These are phyloP conservation scores for Pholiota microspora DNA, from an alignment of 768 basidiomycete species.

Conservation along the genomic window DNA sequence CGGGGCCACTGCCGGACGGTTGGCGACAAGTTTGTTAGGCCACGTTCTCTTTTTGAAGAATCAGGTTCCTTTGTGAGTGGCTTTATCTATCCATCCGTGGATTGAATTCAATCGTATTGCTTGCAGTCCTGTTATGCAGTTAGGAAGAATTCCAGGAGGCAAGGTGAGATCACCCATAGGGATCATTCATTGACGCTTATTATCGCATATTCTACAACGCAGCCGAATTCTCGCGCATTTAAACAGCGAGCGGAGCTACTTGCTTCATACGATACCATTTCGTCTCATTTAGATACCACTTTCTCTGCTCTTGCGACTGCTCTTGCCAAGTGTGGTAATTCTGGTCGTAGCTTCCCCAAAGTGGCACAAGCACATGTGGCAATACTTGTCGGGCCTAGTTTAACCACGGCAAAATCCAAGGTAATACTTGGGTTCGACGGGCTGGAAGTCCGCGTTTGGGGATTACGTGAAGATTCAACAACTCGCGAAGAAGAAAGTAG, in stretches of 20 bases:
- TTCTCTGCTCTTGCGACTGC: constrained; percentile 73
- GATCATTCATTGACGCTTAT: too few relatives aligned
- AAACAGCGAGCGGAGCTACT: constrained; percentile 65
- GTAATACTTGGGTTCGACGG: constrained; percentile 66
- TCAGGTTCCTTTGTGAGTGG: constrained; percentile 74
- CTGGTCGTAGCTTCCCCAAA: neutral
- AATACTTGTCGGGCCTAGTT: constrained; percentile 64
- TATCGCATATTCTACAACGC: constrained; percentile 22
- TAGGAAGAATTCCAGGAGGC: constrained; percentile 49
- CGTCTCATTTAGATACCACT: constrained; percentile 73
- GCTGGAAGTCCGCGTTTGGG: constrained; percentile 49
- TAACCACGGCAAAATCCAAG: constrained; percentile 57
- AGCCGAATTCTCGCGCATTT: constrained; percentile 43
- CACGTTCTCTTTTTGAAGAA: constrained; percentile 78
- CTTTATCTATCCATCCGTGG: neutral
- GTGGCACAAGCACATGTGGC: constrained; percentile 49
- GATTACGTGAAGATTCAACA: constrained; percentile 27
- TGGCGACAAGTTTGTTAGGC: constrained; percentile 60
- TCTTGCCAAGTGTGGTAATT: constrained; percentile 35
- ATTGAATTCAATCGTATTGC: neutral
- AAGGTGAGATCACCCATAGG: too few relatives aligned
- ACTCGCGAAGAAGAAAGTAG: constrained; percentile 26
- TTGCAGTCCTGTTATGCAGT: constrained; percentile 64
- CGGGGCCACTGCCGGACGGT: constrained; percentile 58
- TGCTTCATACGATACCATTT: constrained; percentile 64